Conservation (phyloP, 805 yeast species). For the Pichia occidentalis region DNA sequence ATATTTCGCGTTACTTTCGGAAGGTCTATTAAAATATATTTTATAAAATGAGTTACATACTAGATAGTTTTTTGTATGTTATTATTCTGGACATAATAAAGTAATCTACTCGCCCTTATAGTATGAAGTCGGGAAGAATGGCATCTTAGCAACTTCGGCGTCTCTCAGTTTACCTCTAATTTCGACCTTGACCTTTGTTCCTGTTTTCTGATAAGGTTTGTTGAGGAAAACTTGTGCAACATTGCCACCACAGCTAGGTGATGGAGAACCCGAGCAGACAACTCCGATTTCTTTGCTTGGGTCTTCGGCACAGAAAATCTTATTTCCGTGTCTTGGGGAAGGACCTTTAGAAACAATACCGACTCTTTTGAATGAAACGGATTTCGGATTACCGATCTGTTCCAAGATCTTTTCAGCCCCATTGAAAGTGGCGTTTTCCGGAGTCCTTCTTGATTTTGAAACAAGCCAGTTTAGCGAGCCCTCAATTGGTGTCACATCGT, state of each 20-base stretch:
- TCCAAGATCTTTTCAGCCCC: constrained; percentile 65
- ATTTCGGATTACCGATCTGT: constrained; percentile 61
- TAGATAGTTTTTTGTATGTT: constrained; percentile 1
- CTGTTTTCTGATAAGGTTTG: constrained; percentile 63
- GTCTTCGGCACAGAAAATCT: constrained; percentile 51
- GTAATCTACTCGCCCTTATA: constrained; percentile 35
- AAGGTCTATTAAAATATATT: too few species aligned
- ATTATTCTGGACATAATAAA: neutral
- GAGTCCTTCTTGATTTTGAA: constrained; percentile 67
- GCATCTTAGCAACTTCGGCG: constrained; percentile 74
- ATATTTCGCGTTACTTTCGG: too few species aligned
- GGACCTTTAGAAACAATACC: constrained; percentile 80
- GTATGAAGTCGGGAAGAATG: constrained; percentile 72
- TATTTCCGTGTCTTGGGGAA: constrained; percentile 80
- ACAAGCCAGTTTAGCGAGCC: constrained; percentile 87
- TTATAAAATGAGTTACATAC: too few species aligned
- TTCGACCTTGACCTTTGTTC: constrained; percentile 64
- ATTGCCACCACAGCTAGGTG: constrained; percentile 62
- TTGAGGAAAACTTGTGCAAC: constrained; percentile 88
- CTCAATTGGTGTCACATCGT: constrained; percentile 76
- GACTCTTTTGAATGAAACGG: constrained; percentile 55
- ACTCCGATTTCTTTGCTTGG: constrained; percentile 46
- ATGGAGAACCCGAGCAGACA: constrained; percentile 53
- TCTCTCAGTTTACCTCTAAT: constrained; percentile 79
- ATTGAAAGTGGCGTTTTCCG: constrained; percentile 50